Percentiles rank a stretch among this genome's conserved stretches.
Conservation (phyloP, 305 asterid species). For the Fraxinus platypoda region DNA sequence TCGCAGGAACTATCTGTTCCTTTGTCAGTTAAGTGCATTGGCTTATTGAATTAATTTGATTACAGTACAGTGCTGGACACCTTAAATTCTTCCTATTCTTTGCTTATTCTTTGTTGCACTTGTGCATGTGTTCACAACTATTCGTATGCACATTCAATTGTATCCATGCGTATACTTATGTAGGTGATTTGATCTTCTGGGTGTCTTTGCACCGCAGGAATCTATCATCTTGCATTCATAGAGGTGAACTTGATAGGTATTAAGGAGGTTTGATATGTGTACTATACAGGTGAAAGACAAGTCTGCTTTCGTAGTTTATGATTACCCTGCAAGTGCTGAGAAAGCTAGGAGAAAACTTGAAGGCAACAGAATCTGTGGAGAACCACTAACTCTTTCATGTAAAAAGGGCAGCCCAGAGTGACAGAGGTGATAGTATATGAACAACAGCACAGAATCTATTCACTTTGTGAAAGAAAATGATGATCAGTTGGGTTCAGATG, state of each 20-base stretch:
- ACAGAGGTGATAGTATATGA: conserved; percentile 16
- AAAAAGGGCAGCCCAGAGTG: conserved; percentile 52
- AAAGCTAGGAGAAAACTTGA: conserved; percentile 49
- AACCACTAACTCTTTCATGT: conserved; percentile 50
- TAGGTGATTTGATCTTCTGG: background rate
- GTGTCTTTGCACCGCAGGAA: conserved; percentile 48
- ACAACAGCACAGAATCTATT: conserved; percentile 6
- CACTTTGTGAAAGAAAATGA: conserved; percentile 22
- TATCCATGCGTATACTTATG: background rate
- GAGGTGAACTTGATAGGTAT: conserved; percentile 52
- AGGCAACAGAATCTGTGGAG: conserved; percentile 57
- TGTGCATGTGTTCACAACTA: background rate
- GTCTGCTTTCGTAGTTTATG: conserved; percentile 56
- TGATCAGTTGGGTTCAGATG: conserved; percentile 35
- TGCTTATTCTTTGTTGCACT: background rate
- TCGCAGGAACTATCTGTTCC: background rate
- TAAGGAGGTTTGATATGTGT: conserved; percentile 57
- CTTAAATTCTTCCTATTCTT: background rate
- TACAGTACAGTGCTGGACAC: background rate
- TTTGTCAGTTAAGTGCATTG: background rate
- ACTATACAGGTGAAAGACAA: conserved; percentile 44
- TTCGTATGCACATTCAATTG: background rate
- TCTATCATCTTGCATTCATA: conserved; percentile 38
- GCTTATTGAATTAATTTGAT: conserved; percentile 43
- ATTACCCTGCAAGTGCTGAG: conserved; percentile 55